Evolutionary conservation across 805 yeast genomes (phyloP), one percentile per base, ranked within the genome.

Genomic region (Metschnikowia bowlesiae): DNA sequence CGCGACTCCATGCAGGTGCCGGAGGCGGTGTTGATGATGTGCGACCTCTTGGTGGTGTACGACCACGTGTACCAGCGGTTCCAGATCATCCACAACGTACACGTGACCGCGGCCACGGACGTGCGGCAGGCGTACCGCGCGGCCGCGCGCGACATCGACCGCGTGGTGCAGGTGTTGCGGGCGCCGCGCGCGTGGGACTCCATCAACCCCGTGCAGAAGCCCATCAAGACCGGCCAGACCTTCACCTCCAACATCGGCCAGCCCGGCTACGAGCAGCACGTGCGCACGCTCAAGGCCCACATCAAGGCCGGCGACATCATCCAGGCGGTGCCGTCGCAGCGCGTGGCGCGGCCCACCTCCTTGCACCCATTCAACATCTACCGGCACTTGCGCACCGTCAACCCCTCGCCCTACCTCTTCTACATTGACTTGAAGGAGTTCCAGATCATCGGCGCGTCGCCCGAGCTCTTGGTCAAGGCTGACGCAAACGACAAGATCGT

Each of bases 241-340:
- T 92, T 89, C 68, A 79, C 83, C 9, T 90, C 97, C 8, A 94
- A 94, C 67, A 82, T 92, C 55, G 99, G 98, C 43, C 87, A 89
- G 71, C 87, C 83, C 50, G 99, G 99, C 45, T 94, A 94, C 66
- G 96, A 94, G 69, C 61, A 61, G 31, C 96, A 89, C 67, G 99
- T 94, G 37, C 66, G 73, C 10, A 76, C 68, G 11, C 78, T 94
- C 62, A 90, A 90, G 63, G 69, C 80, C 39, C 97, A 92, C 63
- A 94, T 94, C 60, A 70, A 84, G 60, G 81, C 82, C 58, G 99
- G 99, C 52, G 98, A 94, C 63, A 89, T 94, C 51, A 87, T 94
- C 71, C 99, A 94, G 70, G 97, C 96, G 1, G 99, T 94, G 26
- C 99, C 99, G 6, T 91, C 97, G 1, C 99, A 94, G 74, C 80